Evolutionary conservation across 2,329 filamentous ascomycete species (phyloP), one percentile per base, ranked within the genome.

Genomic region (Coniochaeta pulveracea): DNA sequence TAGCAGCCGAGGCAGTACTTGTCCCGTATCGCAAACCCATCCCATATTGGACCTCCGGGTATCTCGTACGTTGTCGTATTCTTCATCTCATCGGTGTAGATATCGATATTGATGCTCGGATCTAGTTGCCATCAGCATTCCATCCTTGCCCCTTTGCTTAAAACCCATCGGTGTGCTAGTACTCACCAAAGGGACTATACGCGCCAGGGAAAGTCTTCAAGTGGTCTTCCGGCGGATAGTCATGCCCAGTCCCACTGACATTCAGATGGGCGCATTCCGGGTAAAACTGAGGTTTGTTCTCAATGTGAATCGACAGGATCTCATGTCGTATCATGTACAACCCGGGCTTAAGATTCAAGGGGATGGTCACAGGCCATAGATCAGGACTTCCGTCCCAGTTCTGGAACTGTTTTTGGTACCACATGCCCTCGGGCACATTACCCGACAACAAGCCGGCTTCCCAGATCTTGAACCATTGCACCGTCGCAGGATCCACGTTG

Each of bases 241-340:
- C 46, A 1, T 43, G 45, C 1, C 50, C 56, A 0, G 29, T 41
- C 3, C 53, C 51, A 2, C 43, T 47, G 10, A 61, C 41, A 21
- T 58, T 54, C 17, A 60, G 40, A 35, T 59, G 55, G 3, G 52
- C 56, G 34, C 57, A 61, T 38, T 58, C 52, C 14, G 54, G 52
- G 32, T 57, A 60, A 42, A 60, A 64, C 46, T 65, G 61, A 6
- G 63, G 61, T 41, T 52, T 59, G 33, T 65, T 57, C 15, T 55
- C 57, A 34, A 69, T 57, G 37, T 71, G 66, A 6, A 71, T 52
- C 29, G 63, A 65, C 19, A 70, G 42, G 35, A 70, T 60, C 51
- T 72, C 66, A 44, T 72, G 66, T 24, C 66, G 49, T 31, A 72
- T 58, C 30, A 72, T 47, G 42, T 71, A 71, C 24, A 64, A 50